A percentile compares a stretch with the other conserved stretches of the same genome.
Conservation (phyloP, 2,329 filamentous ascomycete genomes). For the Blastomyces emzantsi region DNA sequence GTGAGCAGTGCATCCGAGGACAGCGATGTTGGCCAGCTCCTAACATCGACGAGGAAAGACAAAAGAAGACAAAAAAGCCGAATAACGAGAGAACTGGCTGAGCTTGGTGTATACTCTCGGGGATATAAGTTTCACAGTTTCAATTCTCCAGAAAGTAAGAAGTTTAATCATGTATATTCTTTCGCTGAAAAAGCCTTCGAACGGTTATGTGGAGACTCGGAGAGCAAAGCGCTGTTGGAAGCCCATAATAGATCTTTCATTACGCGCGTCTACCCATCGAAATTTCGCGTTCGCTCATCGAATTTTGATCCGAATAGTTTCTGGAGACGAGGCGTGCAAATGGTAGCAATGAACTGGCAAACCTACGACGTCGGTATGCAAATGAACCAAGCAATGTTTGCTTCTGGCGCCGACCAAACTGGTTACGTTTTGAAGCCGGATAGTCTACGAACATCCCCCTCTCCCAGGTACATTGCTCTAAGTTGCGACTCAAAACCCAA, state of each 20-base stretch:
- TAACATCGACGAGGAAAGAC: constrained; percentile 48
- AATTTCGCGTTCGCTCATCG: constrained; percentile 69
- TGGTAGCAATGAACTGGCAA: constrained; percentile 98
- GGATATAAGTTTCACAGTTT: constrained; percentile 81
- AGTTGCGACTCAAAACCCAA: constrained; percentile 41
- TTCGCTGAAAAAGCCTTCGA: constrained; percentile 86
- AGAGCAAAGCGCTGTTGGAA: constrained; percentile 68
- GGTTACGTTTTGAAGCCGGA: constrained; percentile 92
- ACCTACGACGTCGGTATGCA: constrained; percentile 95
- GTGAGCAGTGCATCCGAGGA: constrained; percentile 61
- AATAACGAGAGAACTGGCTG: constrained; percentile 72
- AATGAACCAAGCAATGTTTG: constrained; percentile 96
- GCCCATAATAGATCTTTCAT: constrained; percentile 85
- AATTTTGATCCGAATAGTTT: constrained; percentile 93
- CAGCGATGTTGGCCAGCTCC: constrained; percentile 52
- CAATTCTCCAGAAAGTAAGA: constrained; percentile 65
- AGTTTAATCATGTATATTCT: constrained; percentile 90
- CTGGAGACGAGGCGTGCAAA: constrained; percentile 93
- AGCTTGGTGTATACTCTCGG: constrained; percentile 70
- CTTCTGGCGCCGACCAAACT: constrained; percentile 71
- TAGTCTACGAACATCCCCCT: constrained; percentile 53
- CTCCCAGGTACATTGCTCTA: constrained; percentile 17
- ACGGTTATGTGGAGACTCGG: constrained; percentile 64
- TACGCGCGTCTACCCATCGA: constrained; percentile 89
- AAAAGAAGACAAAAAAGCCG: constrained; percentile 67